These are phyloP conservation scores for Coniella vitis DNA, from an alignment of 2,329 filamentous ascomycete species.

Conservation along the genomic window DNA sequence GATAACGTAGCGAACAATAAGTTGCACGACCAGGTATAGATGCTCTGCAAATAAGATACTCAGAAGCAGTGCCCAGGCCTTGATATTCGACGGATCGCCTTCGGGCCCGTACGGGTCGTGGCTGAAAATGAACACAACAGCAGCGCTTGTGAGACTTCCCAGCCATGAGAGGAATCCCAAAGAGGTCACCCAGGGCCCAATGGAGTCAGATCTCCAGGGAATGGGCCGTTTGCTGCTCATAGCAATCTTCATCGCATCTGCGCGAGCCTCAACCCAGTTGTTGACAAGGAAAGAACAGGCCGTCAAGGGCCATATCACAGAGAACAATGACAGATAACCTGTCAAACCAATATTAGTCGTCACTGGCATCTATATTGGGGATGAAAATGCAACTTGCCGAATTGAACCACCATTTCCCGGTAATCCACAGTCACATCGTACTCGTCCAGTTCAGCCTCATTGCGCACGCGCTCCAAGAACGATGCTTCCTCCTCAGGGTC, in stretches of 20 bases:
- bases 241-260: conserved; percentile 91
- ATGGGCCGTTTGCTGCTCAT: conserved; percentile 82
- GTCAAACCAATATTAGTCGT: conserved; percentile 22
- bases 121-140: conserved; percentile 84
- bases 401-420: conserved; percentile 86
- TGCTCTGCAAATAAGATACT: conserved; percentile 84
- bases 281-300: conserved; percentile 84
- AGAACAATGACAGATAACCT: conserved; percentile 87
- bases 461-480: conserved; percentile 74
- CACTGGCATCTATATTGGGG: not conserved
- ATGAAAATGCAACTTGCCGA: conserved; percentile 37
- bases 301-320: conserved; percentile 90
- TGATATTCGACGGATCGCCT: conserved; percentile 63
- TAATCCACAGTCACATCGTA: conserved; percentile 92
- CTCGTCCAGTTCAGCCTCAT: conserved; percentile 71
- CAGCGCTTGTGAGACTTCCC: conserved; percentile 79
- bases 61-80: conserved; percentile 73
- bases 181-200: conserved; percentile 84
- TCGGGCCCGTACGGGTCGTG: conserved; percentile 57
- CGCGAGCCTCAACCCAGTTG: conserved; percentile 92
- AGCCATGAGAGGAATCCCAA: conserved; percentile 91
- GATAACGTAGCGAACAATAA: conserved; percentile 65
- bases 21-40: conserved; percentile 72
- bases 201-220: conserved; percentile 85
- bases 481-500: conserved; percentile 71